Conservation (phyloP, 73 alveolate species). For the Paramecium tetraurelia region DNA sequence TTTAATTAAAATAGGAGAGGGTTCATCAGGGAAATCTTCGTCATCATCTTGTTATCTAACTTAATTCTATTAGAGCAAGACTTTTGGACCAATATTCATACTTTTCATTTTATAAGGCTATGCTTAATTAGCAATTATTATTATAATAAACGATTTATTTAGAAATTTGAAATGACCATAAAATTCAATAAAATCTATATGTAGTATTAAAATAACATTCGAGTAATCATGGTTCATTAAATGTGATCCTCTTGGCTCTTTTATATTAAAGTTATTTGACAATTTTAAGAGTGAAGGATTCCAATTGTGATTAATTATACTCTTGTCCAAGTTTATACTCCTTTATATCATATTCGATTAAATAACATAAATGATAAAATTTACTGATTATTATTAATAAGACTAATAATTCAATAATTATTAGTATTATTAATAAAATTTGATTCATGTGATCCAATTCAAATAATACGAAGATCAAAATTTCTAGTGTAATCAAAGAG, state of each 20-base stretch:
- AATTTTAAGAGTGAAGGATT: background rate
- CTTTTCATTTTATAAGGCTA: background rate
- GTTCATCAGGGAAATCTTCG: conserved; percentile 44
- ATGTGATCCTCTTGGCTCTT: background rate
- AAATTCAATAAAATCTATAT: background rate
- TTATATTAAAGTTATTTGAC: background rate
- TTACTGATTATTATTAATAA: background rate
- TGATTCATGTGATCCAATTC: background rate
- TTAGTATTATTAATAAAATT: background rate
- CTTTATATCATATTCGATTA: background rate
- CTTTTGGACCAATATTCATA: background rate
- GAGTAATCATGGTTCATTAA: background rate
- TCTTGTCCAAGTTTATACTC: background rate
- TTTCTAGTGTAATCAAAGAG: background rate
- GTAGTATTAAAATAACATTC: background rate
- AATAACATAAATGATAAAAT: background rate
- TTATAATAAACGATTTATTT: background rate
- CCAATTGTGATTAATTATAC: background rate
- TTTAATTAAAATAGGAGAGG: background rate
- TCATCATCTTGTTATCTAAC: background rate
- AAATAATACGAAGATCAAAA: background rate
- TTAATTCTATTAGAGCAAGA: background rate
- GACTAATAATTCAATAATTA: background rate
- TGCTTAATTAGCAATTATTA: background rate
- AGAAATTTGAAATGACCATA: background rate